Base-by-base conservation (phyloP, 176 grass and related monocot genomes). In the Elaeis guineensis region DNA sequence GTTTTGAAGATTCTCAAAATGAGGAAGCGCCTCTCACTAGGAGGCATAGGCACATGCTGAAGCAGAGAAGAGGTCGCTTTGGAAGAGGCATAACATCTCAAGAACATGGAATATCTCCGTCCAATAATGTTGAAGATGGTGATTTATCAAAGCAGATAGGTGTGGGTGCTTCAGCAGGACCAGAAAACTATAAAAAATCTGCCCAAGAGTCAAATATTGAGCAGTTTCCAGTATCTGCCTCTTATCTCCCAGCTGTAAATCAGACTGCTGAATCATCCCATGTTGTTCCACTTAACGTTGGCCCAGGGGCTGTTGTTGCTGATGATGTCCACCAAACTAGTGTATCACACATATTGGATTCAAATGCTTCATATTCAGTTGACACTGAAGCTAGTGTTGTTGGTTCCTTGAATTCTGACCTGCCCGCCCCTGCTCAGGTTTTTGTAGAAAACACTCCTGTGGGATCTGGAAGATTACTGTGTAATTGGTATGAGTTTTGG, bases 401-500 rank as follows among this genome's bases (percentile, higher is more conserved):
- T 55, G 69, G 67, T 67, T 89, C 86, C 30, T 44, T 78, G 30
- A 80, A 85, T 69, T 78, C 81, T 64, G 84, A 97, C 71, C 76
- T 85, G 32, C 83, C 93, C 70, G 84, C 81, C 59, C 93, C 93
- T 55, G 93, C 93, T 64, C 93, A 97, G 72, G 79, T 97, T 70
- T 87, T 97, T 65, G 73, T 92, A 50, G 93, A 97, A 78, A 97
- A 92, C 61, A 98, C 93, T 58, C 93, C 93, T 69, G 93, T 98
- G 55, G 93, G 93, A 75, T 98, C 93, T 85, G 93, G 93, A 63
- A 81, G 84, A 70, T 69, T 98, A 29, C 69, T 98, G 50, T 98
- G 93, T 71, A 98, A 98, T 71, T 98, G 93, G 93, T 72, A 89
- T 64, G 93, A 82, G 69, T 98, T 98, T 77, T 98, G 87, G 93